Conservation (phyloP, 495 filamentous ascomycete species). For the Tricharina praecox region DNA sequence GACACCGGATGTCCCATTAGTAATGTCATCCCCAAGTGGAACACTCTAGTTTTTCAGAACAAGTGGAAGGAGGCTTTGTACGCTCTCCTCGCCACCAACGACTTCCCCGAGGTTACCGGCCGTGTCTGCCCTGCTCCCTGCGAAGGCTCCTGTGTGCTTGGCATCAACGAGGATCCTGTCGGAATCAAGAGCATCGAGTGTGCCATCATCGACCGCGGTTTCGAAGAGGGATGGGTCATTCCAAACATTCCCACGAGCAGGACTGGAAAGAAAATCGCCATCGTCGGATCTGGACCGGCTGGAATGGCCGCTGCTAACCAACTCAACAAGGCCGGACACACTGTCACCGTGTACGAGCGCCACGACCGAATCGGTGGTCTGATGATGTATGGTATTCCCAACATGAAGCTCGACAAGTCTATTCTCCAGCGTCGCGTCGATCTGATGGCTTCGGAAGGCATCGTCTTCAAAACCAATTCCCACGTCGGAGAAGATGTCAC, state of each 20-base stretch:
- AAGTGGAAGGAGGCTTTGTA: conserved; percentile 95
- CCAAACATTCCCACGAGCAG: conserved; percentile 63
- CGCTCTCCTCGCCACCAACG: conserved; percentile 94
- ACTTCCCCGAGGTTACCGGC: conserved; percentile 98
- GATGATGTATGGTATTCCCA: conserved; percentile 97
- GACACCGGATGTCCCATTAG: conserved; percentile 95
- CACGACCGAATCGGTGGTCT: conserved; percentile 84
- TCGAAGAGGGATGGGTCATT: conserved; percentile 99
- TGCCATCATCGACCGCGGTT: conserved; percentile 96
- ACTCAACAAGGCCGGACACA: conserved; percentile 84
- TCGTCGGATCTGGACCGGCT: conserved; percentile 89
- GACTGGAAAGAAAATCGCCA: conserved; percentile 76
- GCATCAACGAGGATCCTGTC: conserved; percentile 95
- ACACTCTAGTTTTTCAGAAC: conserved; percentile 80
- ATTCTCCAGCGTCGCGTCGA: conserved; percentile 91
- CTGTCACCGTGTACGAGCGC: conserved; percentile 88
- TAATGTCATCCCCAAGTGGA: conserved; percentile 99
- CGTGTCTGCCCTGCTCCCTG: conserved; percentile 97
- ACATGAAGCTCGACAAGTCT: conserved; percentile 99
- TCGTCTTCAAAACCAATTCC: conserved; percentile 63
- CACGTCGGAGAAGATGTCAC: conserved; percentile 66
- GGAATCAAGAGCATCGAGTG: conserved; percentile 99
- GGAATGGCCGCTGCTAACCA: conserved; percentile 89
- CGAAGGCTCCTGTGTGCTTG: conserved; percentile 91
- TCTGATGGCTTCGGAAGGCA: conserved; percentile 85